These are phyloP conservation scores for Allantophomopsis cytisporea DNA, from an alignment of 2,329 filamentous ascomycete genomes.

Conservation along the genomic window DNA sequence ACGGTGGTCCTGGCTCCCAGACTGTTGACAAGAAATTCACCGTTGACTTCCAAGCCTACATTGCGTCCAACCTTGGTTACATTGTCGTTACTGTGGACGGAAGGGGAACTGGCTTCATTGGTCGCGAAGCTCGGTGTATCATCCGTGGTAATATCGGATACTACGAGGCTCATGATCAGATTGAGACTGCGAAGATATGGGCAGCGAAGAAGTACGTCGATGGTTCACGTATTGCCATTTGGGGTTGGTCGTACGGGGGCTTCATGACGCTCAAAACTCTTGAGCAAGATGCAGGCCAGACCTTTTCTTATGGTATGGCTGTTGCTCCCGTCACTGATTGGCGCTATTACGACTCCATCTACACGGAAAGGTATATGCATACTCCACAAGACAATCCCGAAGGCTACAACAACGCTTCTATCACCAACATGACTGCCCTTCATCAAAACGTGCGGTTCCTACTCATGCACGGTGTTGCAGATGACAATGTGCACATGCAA, in stretches of 20 bases:
- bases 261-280: constrained; percentile 93
- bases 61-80: constrained; percentile 78
- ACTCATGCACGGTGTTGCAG: constrained; percentile 89
- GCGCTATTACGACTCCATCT: constrained; percentile 88
- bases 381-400: constrained; percentile 68
- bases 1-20: constrained; percentile 91
- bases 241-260: constrained; percentile 97
- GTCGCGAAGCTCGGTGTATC: constrained; percentile 68
- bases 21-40: constrained; percentile 66
- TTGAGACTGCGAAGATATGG: constrained; percentile 78
- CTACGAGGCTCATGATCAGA: constrained; percentile 82
- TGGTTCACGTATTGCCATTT: constrained; percentile 70
- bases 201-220: constrained; percentile 75
- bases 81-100: constrained; percentile 91
- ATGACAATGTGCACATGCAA: constrained; percentile 97
- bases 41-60: constrained; percentile 82
- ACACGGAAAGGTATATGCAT: constrained; percentile 96
- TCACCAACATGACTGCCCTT: constrained; percentile 64
- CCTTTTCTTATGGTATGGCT: constrained; percentile 94
- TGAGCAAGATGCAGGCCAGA: constrained; percentile 76
- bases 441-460: constrained; percentile 73
- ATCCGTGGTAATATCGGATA: constrained; percentile 75
- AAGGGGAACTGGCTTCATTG: constrained; percentile 81
- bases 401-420: constrained; percentile 65
- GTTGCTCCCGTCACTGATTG: constrained; percentile 98